Evolutionary conservation across 805 yeast genomes (phyloP).

Genomic region (Candida glaebosa): DNA sequence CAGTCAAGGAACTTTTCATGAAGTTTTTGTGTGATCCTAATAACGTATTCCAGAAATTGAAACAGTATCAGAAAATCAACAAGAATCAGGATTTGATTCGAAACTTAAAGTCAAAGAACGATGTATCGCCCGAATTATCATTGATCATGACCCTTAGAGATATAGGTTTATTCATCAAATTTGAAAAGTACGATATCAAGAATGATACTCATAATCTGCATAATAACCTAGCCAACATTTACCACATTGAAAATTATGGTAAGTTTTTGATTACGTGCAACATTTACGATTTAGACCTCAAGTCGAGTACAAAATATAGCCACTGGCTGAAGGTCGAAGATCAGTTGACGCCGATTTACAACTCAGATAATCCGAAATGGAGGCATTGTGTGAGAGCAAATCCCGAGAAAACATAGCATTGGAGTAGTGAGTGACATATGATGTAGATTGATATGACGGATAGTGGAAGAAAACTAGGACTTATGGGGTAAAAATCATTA

Average conservation of each 20-base stretch:
- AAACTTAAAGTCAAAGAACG: constrained; percentile 27
- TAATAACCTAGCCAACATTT: constrained; percentile 21
- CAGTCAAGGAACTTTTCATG: constrained; percentile 29
- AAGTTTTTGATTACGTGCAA: constrained; percentile 31
- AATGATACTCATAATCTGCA: constrained; percentile 15
- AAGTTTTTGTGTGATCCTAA: constrained; percentile 28
- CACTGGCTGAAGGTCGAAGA: constrained; percentile 47
- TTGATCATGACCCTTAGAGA: constrained; percentile 55
- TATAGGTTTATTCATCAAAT: constrained; percentile 48
- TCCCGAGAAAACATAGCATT: background rate
- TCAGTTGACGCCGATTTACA: constrained; percentile 29
- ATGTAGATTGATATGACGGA: background rate
- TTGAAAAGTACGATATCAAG: constrained; percentile 26
- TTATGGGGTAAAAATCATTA: background rate
- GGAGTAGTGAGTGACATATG: background rate
- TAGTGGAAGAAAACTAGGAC: background rate
- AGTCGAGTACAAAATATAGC: constrained; percentile 38
- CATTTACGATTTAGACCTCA: constrained; percentile 49
- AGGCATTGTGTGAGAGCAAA: constrained; percentile 21
- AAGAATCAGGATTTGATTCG: constrained; percentile 29
- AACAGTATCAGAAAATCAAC: constrained; percentile 30
- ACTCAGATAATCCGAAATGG: constrained; percentile 28
- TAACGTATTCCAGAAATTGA: constrained; percentile 31
- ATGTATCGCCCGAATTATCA: constrained; percentile 40
- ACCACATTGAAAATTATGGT: constrained; percentile 20